Evolutionary conservation across 768 basidiomycete species (phyloP), one percentile per base, ranked within the genome.

Genomic region (Hebeloma cylindrosporum): DNA sequence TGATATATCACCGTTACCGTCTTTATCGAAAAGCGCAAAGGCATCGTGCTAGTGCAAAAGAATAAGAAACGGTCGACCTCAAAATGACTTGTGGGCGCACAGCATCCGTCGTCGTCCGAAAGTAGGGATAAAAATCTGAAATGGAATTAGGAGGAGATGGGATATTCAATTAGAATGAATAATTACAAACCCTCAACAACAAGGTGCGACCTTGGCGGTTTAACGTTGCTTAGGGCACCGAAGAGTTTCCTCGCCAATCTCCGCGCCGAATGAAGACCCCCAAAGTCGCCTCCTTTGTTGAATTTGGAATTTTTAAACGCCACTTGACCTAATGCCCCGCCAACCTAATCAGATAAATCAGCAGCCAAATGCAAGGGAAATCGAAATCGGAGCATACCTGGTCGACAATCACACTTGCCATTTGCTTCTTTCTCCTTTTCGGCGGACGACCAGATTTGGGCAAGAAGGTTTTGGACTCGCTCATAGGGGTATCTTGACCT

Each of bases 1-100:
- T 2, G 72, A 75, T 35, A 90, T 84, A 53, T 90, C 88, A 7
- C 87, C 88, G 56, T 91, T 91, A n/a, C 75, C 81, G 59, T 89
- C 88, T 59, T 82, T 85, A 59, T 90, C 88, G 48, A 89, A 89
- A 5, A 88, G 50, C 9, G 69, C 65, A 51, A 89, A 90, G 7
- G 83, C 84, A 20, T 75, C 78, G 45, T 83, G 77, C 80, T 86
- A 57, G 26, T 3, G 2, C 6, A 36, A 26, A 11, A n/a, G n/a
- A n/a, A n/a, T n/a, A n/a, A n/a, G n/a, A n/a, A n/a, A n/a, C n/a
- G n/a, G n/a, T n/a, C n/a, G n/a, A n/a, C n/a, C n/a, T n/a, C 22
- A 33, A 27, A 27, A 34, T 38, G 42, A 66, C 76, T 59, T 52
- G n/a, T n/a, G n/a, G n/a, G n/a, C n/a, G n/a, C n/a, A 85, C 83